Evolutionary conservation across 768 basidiomycete species (phyloP).

Genomic region (Russula griseocarnosa): DNA sequence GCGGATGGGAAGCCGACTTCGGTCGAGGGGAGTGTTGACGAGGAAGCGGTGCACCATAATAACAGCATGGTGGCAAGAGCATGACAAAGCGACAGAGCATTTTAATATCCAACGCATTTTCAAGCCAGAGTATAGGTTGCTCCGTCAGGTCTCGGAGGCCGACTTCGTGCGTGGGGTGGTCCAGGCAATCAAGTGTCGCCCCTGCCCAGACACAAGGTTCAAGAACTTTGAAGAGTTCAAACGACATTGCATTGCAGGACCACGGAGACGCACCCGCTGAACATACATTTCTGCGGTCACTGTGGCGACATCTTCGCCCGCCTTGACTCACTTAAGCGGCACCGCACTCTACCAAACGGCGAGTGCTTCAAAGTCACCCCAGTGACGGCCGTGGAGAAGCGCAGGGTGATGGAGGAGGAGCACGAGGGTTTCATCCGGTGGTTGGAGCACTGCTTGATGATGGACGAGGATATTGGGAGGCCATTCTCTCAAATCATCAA

Average conservation of each 20-base stretch:
- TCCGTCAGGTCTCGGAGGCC: background rate
- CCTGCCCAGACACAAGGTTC: background rate
- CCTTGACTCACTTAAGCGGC: background rate
- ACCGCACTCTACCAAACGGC: rapidly evolving
- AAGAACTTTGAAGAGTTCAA: background rate
- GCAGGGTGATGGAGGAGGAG: background rate
- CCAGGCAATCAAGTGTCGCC: background rate
- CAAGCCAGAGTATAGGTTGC: background rate
- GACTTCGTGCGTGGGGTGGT: background rate
- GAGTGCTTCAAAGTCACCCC: background rate
- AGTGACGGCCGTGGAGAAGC: background rate
- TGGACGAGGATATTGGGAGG: background rate
- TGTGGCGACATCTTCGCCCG: slow-evolving; percentile 10
- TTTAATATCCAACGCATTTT: background rate
- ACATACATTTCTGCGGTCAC: background rate
- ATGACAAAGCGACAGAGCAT: background rate
- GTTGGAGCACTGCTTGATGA: background rate
- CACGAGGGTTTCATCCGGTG: background rate
- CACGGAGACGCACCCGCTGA: background rate
- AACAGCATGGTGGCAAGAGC: too few relatives aligned
- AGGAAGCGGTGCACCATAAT: too few relatives aligned
- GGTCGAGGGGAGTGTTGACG: background rate
- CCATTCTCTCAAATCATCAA: background rate
- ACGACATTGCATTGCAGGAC: background rate
- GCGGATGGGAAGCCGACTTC: too few relatives aligned